Percentiles rank a stretch among this genome's conserved stretches.
Conservation (phyloP, 73 alveolate genomes). For the Breviolum minutum region DNA sequence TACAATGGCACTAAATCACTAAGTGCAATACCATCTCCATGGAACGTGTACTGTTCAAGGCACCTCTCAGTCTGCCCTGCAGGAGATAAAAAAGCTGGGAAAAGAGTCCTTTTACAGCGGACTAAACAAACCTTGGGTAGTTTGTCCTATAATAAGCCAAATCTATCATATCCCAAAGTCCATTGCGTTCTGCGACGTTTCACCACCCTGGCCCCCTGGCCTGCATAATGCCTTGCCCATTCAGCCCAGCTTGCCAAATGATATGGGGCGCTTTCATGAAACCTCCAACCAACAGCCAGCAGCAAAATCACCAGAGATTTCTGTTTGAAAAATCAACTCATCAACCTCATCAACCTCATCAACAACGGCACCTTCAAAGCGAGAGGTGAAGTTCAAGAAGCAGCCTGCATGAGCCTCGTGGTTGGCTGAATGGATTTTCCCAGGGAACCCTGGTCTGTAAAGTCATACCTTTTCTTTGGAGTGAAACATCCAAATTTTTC, state of each 20-base stretch:
- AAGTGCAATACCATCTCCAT: background rate
- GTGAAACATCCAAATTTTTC: background rate
- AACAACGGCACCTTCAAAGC: background rate
- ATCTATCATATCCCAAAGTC: no score
- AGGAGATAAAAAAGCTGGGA: no score
- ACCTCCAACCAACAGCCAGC: background rate
- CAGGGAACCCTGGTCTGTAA: no score
- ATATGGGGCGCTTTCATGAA: conserved; percentile 80
- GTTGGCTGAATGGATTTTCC: no score
- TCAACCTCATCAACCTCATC: background rate
- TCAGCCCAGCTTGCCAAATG: conserved; percentile 86
- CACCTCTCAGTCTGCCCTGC: conserved; percentile 64
- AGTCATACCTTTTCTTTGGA: background rate
- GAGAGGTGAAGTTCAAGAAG: conserved; percentile 85
- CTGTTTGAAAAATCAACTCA: background rate
- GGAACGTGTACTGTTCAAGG: conserved; percentile 70
- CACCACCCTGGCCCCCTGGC: background rate
- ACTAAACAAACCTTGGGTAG: background rate
- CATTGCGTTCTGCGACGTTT: background rate
- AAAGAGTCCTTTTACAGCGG: background rate
- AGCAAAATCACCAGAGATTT: background rate
- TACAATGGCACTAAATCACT: background rate
- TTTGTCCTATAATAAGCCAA: background rate
- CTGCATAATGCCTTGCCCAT: conserved; percentile 65
- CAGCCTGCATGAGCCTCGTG: conserved; percentile 95